These are phyloP conservation scores for Penicillium fuscoglaucum DNA, from an alignment of 2,329 filamentous ascomycete species.

Conservation along the genomic window DNA sequence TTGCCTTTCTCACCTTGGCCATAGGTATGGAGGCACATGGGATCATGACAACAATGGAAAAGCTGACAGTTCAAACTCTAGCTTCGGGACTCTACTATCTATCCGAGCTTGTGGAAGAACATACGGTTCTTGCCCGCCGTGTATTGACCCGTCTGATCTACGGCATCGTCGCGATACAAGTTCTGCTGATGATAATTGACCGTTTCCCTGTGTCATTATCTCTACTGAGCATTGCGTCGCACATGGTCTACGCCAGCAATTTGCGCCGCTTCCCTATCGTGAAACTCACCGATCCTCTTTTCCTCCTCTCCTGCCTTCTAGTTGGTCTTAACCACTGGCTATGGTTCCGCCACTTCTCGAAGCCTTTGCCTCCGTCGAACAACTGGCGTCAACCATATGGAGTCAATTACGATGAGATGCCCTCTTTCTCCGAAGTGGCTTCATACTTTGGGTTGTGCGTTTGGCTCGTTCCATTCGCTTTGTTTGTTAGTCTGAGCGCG, in stretches of 20 bases:
- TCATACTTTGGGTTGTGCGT: constrained; percentile 96
- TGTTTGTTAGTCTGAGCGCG: constrained; percentile 92
- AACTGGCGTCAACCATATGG: constrained; percentile 42
- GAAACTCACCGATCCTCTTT: constrained; percentile 82
- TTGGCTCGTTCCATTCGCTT: constrained; percentile 91
- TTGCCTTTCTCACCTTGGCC: constrained; percentile 89
- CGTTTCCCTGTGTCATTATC: constrained; percentile 78
- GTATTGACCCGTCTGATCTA: constrained; percentile 86
- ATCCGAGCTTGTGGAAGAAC: constrained; percentile 95
- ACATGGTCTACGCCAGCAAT: constrained; percentile 85
- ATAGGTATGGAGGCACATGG: constrained; percentile 62
- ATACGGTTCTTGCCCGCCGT: constrained; percentile 87
- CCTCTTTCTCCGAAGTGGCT: constrained; percentile 89
- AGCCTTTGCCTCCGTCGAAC: constrained; percentile 49
- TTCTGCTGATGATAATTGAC: constrained; percentile 76
- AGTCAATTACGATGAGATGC: constrained; percentile 54
- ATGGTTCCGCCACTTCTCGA: constrained; percentile 93
- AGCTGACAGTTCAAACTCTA: constrained; percentile 36
- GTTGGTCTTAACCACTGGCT: constrained; percentile 90
- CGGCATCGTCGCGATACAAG: constrained; percentile 70
- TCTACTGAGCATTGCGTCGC: constrained; percentile 72
- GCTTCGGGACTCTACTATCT: constrained; percentile 98
- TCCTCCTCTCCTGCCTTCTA: constrained; percentile 78
- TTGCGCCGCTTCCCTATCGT: constrained; percentile 75
- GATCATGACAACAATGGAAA: background rate